Evolutionary conservation across 345 rosid genomes (phyloP).

Genomic region (Salix viminalis): DNA sequence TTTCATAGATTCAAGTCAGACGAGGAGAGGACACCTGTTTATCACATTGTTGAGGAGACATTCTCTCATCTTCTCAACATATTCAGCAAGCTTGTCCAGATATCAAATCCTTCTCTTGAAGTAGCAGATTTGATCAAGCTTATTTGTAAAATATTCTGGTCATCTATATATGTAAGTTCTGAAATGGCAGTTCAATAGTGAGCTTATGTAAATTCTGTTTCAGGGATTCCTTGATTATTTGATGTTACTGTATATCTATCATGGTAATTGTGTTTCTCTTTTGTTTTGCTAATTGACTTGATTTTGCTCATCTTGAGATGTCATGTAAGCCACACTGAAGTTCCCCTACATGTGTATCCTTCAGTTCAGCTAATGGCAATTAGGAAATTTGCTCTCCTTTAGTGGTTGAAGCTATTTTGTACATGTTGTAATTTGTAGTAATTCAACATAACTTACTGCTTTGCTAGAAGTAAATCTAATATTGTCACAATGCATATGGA

Average conservation of each 20-base stretch:
- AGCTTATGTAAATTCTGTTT: not conserved
- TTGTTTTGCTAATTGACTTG: not conserved
- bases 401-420: not conserved
- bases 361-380: not conserved
- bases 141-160: constrained; percentile 98
- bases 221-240: not conserved
- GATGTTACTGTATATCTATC: not conserved
- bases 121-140: constrained; percentile 92
- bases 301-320: constrained; percentile 1
- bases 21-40: constrained; percentile 88
- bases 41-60: constrained; percentile 77
- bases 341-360: not conserved
- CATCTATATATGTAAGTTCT: constrained; percentile 85
- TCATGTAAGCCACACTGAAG: not conserved
- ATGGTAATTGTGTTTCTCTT: not conserved
- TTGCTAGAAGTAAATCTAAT: not conserved
- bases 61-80: constrained; percentile 76
- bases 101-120: constrained; percentile 72
- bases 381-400: not conserved
- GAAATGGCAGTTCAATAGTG: not conserved
- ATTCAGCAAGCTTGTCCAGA: constrained; percentile 77
- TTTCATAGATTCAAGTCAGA: constrained; percentile 88
- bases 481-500: not conserved
- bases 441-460: not conserved
- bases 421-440: not conserved